Evolutionary conservation across 164 flowering plant species (phyloP), one percentile per base, ranked within the genome.

Genomic region (Liquidambar formosana): DNA sequence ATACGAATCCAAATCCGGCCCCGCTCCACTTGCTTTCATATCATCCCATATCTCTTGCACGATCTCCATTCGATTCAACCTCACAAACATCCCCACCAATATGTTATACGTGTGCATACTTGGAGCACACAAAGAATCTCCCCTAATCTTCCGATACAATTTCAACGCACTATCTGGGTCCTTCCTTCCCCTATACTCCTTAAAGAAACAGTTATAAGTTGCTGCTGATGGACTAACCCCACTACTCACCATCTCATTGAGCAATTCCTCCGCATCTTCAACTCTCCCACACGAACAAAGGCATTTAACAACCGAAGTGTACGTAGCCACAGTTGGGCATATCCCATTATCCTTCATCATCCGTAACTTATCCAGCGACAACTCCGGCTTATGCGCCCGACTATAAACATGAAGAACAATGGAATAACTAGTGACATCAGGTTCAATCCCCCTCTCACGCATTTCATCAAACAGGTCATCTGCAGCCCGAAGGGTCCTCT

Each of bases 1-100:
- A 66, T 91, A 96, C 0, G 97, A 80, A 84, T 96, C 95, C 84
- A 89, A 85, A 82, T 96, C 98, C 0, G 97, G 98, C 18, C 98
- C 94, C 33, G 33, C 61, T 23, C 90, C 89, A 68, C 77, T 81
- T 9, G 16, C 80, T 65, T 72, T 86, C 89, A 93, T 82, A 75
- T 93, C 97, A 63, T 84, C 80, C 98, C 98, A 96, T 41, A 96
- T 61, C 74, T 88, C 93, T 64, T 65, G 68, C 67, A 89, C 86
- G 28, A 76, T 65, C 58, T 82, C 87, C 91, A 86, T 83, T 22
- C 70, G 64, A 66, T 79, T 75, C 83, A 88, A 64, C 57, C 62
- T 80, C 57, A 80, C 61, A 74, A 91, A 89, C 95, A 90, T 88
- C 10, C 83, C 85, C 23, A 93, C 45, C 65, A 96, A 60, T 51